phyloP scores from a whole-genome alignment of 352 stramenopile species.

The Pythium aristosporum region DNA sequence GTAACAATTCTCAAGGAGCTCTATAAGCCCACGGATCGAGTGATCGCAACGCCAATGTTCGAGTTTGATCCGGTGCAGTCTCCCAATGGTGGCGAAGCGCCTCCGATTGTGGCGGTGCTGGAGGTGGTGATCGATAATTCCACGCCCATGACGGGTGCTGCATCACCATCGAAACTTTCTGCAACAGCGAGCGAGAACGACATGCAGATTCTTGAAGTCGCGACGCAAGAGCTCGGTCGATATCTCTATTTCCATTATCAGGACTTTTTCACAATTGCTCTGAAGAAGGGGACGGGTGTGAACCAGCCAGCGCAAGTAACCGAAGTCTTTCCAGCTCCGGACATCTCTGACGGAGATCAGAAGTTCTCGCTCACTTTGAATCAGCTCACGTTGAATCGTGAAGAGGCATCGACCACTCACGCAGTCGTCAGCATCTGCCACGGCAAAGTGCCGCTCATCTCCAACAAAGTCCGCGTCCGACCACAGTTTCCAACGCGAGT shows the following conservation, averaged over 20 bases:
- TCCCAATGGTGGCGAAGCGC: constrained; percentile 24
- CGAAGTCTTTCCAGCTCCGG: constrained; percentile 25
- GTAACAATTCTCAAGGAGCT: constrained; percentile 15
- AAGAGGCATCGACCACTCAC: constrained; percentile 10
- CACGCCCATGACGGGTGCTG: background rate
- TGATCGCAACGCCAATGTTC: constrained; percentile 46
- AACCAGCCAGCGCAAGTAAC: background rate
- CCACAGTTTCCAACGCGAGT: constrained; percentile 27
- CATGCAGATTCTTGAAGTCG: constrained; percentile 62
- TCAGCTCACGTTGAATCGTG: background rate
- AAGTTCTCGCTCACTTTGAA: constrained; percentile 16
- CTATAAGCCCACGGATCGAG: constrained; percentile 28
- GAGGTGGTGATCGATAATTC: constrained; percentile 50
- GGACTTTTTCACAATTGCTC: constrained; percentile 52
- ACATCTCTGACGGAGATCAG: background rate
- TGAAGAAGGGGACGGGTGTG: constrained; percentile 5
- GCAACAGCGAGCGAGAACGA: constrained; percentile 45
- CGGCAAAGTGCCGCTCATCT: constrained; percentile 29
- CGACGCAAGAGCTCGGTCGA: constrained; percentile 57
- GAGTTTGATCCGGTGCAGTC: constrained; percentile 38
- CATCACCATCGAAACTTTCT: background rate
- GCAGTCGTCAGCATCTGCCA: constrained; percentile 32
- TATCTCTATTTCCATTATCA: constrained; percentile 81
- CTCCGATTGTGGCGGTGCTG: constrained; percentile 55
- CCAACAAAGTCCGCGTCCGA: constrained; percentile 17